Evolutionary conservation across 257 asterid genomes (phyloP).

Genomic region (Plectranthus barbatus): DNA sequence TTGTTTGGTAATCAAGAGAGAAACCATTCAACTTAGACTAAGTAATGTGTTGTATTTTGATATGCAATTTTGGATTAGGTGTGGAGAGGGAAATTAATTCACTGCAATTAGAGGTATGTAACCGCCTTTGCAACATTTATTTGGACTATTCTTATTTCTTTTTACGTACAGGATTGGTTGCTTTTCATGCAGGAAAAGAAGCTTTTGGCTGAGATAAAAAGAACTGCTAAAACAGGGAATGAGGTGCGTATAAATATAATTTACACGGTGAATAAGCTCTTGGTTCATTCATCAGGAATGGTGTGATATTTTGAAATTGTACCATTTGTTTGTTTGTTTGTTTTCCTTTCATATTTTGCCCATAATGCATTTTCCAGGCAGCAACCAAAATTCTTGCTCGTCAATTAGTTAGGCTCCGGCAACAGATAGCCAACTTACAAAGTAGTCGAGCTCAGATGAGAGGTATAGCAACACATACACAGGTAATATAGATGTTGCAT

Average conservation of each 20-base stretch:
- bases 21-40: neutral
- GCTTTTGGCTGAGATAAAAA: conserved; percentile 91
- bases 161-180: neutral
- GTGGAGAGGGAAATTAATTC: conserved; percentile 68
- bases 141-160: neutral
- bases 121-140: neutral
- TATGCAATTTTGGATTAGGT: conserved; percentile 34
- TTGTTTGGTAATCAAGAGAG: neutral
- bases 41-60: neutral
- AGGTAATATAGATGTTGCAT: conserved; percentile 37
- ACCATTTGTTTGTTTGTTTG: too few relatives aligned
- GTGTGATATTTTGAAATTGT: neutral
- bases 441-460: conserved; percentile 95
- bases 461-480: conserved; percentile 87
- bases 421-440: conserved; percentile 87
- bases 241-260: conserved; percentile 42
- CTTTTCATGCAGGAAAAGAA: conserved; percentile 65
- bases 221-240: conserved; percentile 95
- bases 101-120: conserved; percentile 66
- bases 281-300: neutral
- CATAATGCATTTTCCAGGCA: conserved; percentile 34
- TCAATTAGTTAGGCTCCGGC: conserved; percentile 81
- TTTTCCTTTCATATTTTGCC: neutral
- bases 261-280: neutral
- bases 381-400: conserved; percentile 91